These are phyloP conservation scores for Curvularia sp. DNA, from an alignment of 2,329 filamentous ascomycete species.

Conservation along the genomic window DNA sequence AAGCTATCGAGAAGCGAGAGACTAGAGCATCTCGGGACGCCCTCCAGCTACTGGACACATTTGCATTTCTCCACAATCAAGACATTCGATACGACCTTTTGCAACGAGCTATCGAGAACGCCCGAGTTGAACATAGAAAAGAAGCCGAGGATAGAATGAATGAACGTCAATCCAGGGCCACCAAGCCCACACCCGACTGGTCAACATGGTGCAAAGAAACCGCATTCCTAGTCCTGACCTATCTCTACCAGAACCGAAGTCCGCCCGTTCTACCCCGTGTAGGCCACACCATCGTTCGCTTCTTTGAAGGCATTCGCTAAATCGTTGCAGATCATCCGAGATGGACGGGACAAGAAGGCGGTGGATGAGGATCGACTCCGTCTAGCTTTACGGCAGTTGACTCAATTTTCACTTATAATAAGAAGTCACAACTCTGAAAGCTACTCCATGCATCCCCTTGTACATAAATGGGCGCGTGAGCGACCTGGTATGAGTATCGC, in stretches of 20 bases:
- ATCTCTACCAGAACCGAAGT: slow-evolving; percentile 6
- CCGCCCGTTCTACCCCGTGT: slow-evolving; percentile 1
- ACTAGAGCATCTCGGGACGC: slow-evolving; percentile 5
- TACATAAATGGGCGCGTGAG: slow-evolving; percentile 44
- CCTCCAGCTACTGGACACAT: slow-evolving; percentile 7
- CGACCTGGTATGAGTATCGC: slow-evolving; percentile 23
- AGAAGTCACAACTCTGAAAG: slow-evolving; percentile 20
- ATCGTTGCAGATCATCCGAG: slow-evolving; percentile 3
- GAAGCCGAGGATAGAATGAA: background rate
- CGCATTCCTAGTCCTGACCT: slow-evolving; percentile 3
- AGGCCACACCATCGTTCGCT: background rate
- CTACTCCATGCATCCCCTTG: slow-evolving; percentile 44
- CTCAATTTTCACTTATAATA: slow-evolving; percentile 30
- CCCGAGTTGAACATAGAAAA: background rate
- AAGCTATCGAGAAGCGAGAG: slow-evolving; percentile 5
- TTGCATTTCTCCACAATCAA: slow-evolving; percentile 11
- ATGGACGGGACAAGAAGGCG: background rate
- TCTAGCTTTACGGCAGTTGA: slow-evolving; percentile 24
- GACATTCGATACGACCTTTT: slow-evolving; percentile 9
- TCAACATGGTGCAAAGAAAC: slow-evolving; percentile 7
- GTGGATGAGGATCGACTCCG: slow-evolving; percentile 16
- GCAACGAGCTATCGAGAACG: slow-evolving; percentile 1
- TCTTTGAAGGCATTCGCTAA: background rate
- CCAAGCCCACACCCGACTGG: background rate
- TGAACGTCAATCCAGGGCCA: background rate